Base-by-base conservation (phyloP, 148 eudicot genomes). In the Camellia sinensis region DNA sequence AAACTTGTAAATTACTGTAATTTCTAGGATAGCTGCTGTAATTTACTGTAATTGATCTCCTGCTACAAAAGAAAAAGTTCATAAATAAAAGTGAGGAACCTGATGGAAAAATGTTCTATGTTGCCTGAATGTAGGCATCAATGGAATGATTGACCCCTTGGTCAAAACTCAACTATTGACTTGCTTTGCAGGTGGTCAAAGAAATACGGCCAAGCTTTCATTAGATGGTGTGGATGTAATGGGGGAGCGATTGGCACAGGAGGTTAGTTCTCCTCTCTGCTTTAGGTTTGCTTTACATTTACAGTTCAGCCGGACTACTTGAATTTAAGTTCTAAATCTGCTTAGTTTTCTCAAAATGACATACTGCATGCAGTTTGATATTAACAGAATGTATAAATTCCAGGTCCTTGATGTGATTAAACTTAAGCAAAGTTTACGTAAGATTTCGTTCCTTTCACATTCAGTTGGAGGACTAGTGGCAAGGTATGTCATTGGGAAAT, bases 151-250 rank as follows among this genome's bases (percentile, higher is more conserved):
- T 64, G 40, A 64, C 68, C 19, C 48, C n/a, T 21, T 45, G 69
- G 52, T 48, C 52, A 48, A 48, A 48, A 48, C 52, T 48, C 52
- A 48, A 48, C 52, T 48, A 7, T 48, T 48, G 52, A 48, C 52
- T 48, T 48, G 52, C 52, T 48, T 48, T 48, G 52, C 52, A 48
- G 52, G 52, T 48, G 7, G 52, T 48, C 6, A 48, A 48, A 4
- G 52, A 48, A 48, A 97, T 84, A 88, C 80, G 70, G 87, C 94
- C 21, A 82, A 45, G 50, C 85, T 87, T 80, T 88, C 98, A 69
- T 79, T 97, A 74, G 98, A 97, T 87, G 99, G 99, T 57, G 96
- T 97, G 56, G 99, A 97, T 84, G 94, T 97, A 79, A 97, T 92
- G 98, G 99, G 96, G 65, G 91, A 91, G 60, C 90, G 99, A 73